Percentiles rank a stretch among this genome's conserved stretches.
phyloP scores from a whole-genome alignment of 805 yeast genomes.

The Yarrowia alimentaria region DNA sequence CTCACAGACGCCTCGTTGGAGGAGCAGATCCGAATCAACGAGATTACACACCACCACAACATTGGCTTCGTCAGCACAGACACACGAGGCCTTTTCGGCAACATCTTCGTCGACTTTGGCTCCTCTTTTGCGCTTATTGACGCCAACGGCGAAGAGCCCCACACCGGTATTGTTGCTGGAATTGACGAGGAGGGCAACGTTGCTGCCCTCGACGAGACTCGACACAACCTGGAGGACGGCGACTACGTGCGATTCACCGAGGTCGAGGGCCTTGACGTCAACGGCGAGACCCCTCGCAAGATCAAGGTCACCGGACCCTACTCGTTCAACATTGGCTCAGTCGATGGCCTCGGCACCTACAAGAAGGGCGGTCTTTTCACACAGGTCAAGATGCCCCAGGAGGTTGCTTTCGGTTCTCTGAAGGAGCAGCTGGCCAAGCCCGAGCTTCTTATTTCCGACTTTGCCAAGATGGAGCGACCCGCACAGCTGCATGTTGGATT shows the following conservation, averaged over 20 bases:
- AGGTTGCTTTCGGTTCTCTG: slow-evolving; percentile 61
- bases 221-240: slow-evolving; percentile 94
- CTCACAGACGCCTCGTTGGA: slow-evolving; percentile 73
- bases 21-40: slow-evolving; percentile 71
- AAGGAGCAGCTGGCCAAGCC: slow-evolving; percentile 68
- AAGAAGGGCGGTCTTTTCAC: slow-evolving; percentile 84
- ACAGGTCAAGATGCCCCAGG: slow-evolving; percentile 82
- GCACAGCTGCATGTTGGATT: slow-evolving; percentile 87
- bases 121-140: slow-evolving; percentile 75
- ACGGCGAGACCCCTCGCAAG: slow-evolving; percentile 70
- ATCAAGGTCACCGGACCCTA: slow-evolving; percentile 92
- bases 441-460: slow-evolving; percentile 78
- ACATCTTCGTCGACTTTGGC: slow-evolving; percentile 88
- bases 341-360: slow-evolving; percentile 61
- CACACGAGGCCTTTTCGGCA: slow-evolving; percentile 84
- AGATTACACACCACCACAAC: slow-evolving; percentile 65
- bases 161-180: slow-evolving; percentile 81
- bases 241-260: slow-evolving; percentile 83
- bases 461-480: slow-evolving; percentile 91
- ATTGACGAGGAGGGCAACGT: slow-evolving; percentile 86
- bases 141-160: slow-evolving; percentile 90
- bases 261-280: slow-evolving; percentile 74
- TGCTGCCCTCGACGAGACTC: slow-evolving; percentile 84
- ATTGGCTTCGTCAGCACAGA: slow-evolving; percentile 82
- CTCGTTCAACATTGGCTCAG: slow-evolving; percentile 70